Conservation (phyloP, 345 rosid genomes). For the Dipteronia dyeriana region DNA sequence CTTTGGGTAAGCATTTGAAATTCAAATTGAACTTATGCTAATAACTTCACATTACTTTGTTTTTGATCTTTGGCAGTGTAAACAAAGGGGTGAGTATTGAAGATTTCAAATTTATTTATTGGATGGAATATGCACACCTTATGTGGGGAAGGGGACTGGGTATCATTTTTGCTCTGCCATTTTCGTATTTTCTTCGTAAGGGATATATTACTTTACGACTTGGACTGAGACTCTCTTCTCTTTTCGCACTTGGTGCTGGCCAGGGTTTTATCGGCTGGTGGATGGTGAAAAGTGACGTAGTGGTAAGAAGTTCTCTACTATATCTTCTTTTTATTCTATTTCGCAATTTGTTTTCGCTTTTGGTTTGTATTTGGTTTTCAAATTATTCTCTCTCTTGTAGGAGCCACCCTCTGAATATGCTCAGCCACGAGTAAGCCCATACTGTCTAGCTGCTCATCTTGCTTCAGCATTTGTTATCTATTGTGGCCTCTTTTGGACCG, state of each 20-base stretch:
- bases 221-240: conserved; percentile 74
- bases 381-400: conserved; percentile 38
- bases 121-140: conserved; percentile 98
- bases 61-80: conserved; percentile 46
- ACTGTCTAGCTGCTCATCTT: conserved; percentile 91
- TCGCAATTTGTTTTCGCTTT: neutral
- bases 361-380: neutral
- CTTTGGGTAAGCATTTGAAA: neutral
- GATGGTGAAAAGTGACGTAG: conserved; percentile 99
- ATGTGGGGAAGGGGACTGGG: conserved; percentile 99
- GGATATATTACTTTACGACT: conserved; percentile 81
- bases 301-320: conserved; percentile 44
- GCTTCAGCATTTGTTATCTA: conserved; percentile 94
- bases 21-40: conserved; percentile 7
- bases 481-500: conserved; percentile 92
- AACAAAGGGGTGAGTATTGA: conserved; percentile 91
- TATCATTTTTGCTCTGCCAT: conserved; percentile 95
- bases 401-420: conserved; percentile 86
- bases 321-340: neutral
- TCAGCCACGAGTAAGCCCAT: conserved; percentile 94
- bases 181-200: conserved; percentile 86
- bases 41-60: neutral
- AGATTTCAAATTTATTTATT: conserved; percentile 91
- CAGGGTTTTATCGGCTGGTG: conserved; percentile 99
- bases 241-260: conserved; percentile 95